Evolutionary conservation across 306 rosid species (phyloP), one percentile per base, ranked within the genome.

Genomic region (Purshia tridentata): DNA sequence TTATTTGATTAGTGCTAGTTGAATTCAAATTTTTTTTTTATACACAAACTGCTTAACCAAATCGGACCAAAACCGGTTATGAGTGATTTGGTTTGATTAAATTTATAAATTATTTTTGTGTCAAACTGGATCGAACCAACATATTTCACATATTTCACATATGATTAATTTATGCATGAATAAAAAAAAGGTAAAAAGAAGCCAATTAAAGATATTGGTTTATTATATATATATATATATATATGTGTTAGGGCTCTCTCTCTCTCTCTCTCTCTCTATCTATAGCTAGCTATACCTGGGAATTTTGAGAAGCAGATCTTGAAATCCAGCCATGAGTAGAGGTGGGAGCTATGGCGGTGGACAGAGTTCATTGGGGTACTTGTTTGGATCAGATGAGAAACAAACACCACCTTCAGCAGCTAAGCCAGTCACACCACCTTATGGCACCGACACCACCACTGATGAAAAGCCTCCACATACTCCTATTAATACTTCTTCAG

Each of bases 301-400:
- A 41, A 42, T 6, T 40, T 51, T 18, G 23, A 20, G 40, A 37
- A 44, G 5, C 45, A 57, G 72, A 53, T 62, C 45, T 69, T 15
- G 56, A 77, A 22, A 56, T 40, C 42, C 52, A 70, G 18, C 37
- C 72, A 90, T 86, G 92, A 90, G 88, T 71, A 84, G 92, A 86
- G 92, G 96, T 16, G 92, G 72, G 56, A 88, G 89, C 85, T 79
- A 23, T 35, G 96, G 91, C 9, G 92, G 96, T 6, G 96, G 91
- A 44, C 86, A 77, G 19, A 90, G 96, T 60, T 90, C 92, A 1
- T 80, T 90, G 81, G 92, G 92, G 39, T 90, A 88, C 48, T 90
- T 90, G 12, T 90, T 90, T 72, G 84, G 91, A 2, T 82, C 88
- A n/a, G 92, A 86, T 65, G 88, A 85, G 63, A 45, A 81, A 39